Evolutionary conservation across 202 grass and related monocot genomes (phyloP).

Genomic region (Bolboschoenoplectus hybrid): DNA sequence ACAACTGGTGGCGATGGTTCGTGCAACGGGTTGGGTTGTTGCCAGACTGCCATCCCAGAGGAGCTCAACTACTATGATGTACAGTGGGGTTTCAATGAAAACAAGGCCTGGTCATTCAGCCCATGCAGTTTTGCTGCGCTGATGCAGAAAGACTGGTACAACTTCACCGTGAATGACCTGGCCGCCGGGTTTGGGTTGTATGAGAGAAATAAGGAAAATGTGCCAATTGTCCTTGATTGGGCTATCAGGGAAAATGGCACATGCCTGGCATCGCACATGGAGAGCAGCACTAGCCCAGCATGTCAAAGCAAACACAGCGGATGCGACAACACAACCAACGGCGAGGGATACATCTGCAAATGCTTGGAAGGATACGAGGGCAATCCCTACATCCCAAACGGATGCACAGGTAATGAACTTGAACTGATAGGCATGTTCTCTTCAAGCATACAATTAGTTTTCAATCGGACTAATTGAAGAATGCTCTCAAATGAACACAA

Average conservation of each 20-base stretch:
- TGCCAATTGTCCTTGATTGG: conserved; percentile 56
- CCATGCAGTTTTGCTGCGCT: conserved; percentile 38
- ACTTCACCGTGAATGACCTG: conserved; percentile 40
- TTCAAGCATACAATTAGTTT: no score
- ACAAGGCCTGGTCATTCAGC: conserved; percentile 22
- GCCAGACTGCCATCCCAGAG: conserved; percentile 46
- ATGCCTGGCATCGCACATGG: conserved; percentile 32
- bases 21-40: conserved; percentile 63
- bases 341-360: conserved; percentile 57
- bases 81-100: not conserved
- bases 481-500: no score
- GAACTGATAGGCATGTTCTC: not conserved
- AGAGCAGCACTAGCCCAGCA: conserved; percentile 30
- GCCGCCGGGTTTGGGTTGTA: not conserved
- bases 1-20: not conserved
- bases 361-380: conserved; percentile 64
- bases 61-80: conserved; percentile 33
- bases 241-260: conserved; percentile 44
- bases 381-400: conserved; percentile 57
- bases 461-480: no score
- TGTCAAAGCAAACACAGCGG: conserved; percentile 53
- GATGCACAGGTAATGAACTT: conserved; percentile 55
- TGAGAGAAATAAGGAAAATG: conserved; percentile 1
- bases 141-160: conserved; percentile 49
- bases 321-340: conserved; percentile 47